A percentile compares a stretch with the other conserved stretches of the same genome.
These are phyloP conservation scores for Arabis hirsuta DNA, from an alignment of 345 rosid species.

Conservation along the genomic window DNA sequence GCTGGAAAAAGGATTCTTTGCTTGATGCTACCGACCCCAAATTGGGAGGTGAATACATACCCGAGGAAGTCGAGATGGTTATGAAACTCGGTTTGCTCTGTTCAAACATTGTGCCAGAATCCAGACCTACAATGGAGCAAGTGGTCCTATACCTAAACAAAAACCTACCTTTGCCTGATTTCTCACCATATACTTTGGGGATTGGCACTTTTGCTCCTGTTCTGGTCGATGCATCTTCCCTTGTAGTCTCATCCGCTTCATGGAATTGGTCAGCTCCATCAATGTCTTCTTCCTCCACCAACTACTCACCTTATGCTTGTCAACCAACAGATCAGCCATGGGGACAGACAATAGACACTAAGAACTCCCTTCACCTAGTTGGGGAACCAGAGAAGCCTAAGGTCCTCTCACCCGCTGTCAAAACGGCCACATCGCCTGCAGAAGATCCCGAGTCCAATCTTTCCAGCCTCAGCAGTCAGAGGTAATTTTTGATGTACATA, in stretches of 20 bases:
- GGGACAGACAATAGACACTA: constrained; percentile 43
- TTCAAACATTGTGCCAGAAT: constrained; percentile 43
- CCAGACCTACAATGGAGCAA: constrained; percentile 55
- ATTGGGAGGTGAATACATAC: constrained; percentile 35
- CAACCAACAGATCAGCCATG: constrained; percentile 37
- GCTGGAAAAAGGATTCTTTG: constrained; percentile 47
- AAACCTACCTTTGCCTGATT: constrained; percentile 43
- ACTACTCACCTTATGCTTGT: constrained; percentile 30
- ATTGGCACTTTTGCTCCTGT: constrained; percentile 45
- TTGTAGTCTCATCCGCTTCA: constrained; percentile 37
- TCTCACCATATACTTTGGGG: constrained; percentile 41
- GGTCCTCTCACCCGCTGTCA: constrained; percentile 6
- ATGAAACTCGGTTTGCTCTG: constrained; percentile 58
- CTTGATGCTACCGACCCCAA: constrained; percentile 49
- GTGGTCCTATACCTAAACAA: constrained; percentile 45
- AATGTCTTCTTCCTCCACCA: constrained; percentile 30
- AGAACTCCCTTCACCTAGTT: constrained; percentile 32
- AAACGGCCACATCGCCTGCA: constrained; percentile 14
- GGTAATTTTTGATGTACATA: constrained; percentile 22
- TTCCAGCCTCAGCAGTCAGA: constrained; percentile 21
- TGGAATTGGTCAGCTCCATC: constrained; percentile 39
- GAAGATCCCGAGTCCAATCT: constrained; percentile 26
- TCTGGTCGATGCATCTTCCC: constrained; percentile 38
- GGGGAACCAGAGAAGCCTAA: constrained; percentile 30
- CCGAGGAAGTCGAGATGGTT: constrained; percentile 55